A percentile compares a stretch with the other conserved stretches of the same genome.
phyloP scores from a whole-genome alignment of 2,329 filamentous ascomycete species.

The Aciculosporium take region DNA sequence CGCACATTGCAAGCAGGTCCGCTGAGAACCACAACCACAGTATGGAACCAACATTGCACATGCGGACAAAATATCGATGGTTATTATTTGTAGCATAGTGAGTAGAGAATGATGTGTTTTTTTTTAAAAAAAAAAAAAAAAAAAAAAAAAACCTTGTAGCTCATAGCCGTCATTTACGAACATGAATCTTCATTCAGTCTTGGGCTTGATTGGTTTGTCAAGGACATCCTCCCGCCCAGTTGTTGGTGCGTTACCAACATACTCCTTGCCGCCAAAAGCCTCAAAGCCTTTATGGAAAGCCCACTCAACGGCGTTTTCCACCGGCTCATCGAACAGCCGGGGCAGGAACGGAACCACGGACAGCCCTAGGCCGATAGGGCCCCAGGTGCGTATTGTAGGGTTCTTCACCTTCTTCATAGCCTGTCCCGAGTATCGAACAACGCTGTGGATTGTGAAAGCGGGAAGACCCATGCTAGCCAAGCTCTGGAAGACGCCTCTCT shows the following conservation, averaged over 20 bases:
- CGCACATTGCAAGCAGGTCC: not conserved
- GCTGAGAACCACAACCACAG: not conserved
- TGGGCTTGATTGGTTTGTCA: slow-evolving; percentile 29
- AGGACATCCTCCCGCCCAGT: slow-evolving; percentile 35
- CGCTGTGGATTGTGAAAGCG: slow-evolving; percentile 83
- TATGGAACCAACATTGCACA: not conserved
- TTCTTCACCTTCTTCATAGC: slow-evolving; percentile 79
- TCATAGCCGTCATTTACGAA: not conserved
- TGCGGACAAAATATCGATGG: not conserved
- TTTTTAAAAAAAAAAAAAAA: no score
- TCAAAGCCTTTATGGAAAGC: slow-evolving; percentile 72
- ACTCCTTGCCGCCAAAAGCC: slow-evolving; percentile 48
- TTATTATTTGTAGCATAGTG: not conserved
- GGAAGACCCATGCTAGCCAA: slow-evolving; percentile 88
- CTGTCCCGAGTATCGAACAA: slow-evolving; percentile 75
- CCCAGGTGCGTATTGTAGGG: slow-evolving; percentile 63
- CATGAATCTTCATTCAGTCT: slow-evolving; percentile 23
- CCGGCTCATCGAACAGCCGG: slow-evolving; percentile 75
- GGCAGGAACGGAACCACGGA: slow-evolving; percentile 72
- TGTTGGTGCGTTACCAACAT: slow-evolving; percentile 39
- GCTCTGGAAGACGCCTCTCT: slow-evolving; percentile 80
- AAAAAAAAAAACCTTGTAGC: slow-evolving; percentile 8
- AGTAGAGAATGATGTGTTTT: not conserved
- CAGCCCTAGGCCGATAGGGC: slow-evolving; percentile 72
- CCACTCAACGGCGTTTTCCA: slow-evolving; percentile 86